phyloP scores from a whole-genome alignment of 2,329 filamentous ascomycete genomes.

The Diatrype stigma region DNA sequence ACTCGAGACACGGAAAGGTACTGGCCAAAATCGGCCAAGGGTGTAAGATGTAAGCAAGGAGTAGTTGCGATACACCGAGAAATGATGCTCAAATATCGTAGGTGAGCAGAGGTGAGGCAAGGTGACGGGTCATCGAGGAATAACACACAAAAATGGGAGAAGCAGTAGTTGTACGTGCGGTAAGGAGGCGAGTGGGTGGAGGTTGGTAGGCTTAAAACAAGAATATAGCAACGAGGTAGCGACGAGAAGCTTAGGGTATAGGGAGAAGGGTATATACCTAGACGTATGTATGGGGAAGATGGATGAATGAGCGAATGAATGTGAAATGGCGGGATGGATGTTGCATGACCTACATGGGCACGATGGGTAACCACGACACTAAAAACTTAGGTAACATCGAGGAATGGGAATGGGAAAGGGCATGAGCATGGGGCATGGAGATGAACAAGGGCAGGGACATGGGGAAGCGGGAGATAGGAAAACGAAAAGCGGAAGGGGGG shows the following conservation, averaged over 20 bases:
- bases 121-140: background rate
- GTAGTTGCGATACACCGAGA: background rate
- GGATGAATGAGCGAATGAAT: background rate
- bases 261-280: background rate
- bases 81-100: background rate
- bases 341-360: background rate
- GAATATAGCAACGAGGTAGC: background rate
- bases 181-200: background rate
- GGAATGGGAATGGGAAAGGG: background rate
- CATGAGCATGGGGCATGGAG: too few relatives aligned
- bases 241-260: background rate
- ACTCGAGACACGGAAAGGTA: background rate
- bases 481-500: conserved; percentile 8
- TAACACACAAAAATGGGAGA: background rate
- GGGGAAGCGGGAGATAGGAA: conserved; percentile 1
- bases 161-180: background rate
- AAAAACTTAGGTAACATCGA: background rate
- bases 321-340: background rate
- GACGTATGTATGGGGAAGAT: background rate
- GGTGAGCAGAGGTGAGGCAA: background rate
- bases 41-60: background rate
- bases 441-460: background rate
- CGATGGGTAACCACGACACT: background rate
- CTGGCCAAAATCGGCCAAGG: background rate
- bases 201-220: background rate